Conservation (phyloP, 23 red algal species). For the Porphyridium purpureum region DNA sequence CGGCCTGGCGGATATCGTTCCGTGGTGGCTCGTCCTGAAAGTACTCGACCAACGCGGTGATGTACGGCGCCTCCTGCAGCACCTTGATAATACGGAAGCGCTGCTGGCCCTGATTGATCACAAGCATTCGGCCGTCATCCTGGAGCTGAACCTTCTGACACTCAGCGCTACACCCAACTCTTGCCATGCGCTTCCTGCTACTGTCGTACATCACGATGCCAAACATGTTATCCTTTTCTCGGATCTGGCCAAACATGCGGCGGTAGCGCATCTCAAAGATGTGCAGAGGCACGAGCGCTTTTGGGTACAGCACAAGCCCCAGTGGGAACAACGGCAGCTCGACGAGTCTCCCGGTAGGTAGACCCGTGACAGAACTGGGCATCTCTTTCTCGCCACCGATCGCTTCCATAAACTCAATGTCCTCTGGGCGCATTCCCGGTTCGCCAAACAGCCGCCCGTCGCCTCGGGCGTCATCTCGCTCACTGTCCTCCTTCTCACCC, state of each 20-base stretch:
- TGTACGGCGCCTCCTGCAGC: constrained; percentile 2
- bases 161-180: constrained; percentile 58
- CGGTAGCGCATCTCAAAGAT: constrained; percentile 94
- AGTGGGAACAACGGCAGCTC: constrained; percentile 81
- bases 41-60: constrained; percentile 24
- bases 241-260: constrained; percentile 52
- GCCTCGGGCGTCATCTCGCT: too few species aligned
- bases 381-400: too few species aligned
- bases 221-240: constrained; percentile 55
- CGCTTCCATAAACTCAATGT: too few species aligned
- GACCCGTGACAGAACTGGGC: too few species aligned
- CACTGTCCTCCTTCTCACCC: too few species aligned
- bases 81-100: constrained; percentile 5
- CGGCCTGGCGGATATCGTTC: constrained; percentile 12
- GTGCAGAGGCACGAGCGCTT: constrained; percentile 51
- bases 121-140: too few species aligned
- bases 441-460: too few species aligned
- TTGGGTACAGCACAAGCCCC: constrained; percentile 59
- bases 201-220: constrained; percentile 85
- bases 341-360: too few species aligned
- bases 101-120: constrained; percentile 8
- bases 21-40: constrained; percentile 19
- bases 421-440: too few species aligned
- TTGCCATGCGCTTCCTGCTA: constrained; percentile 12
- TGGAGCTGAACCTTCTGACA: too few species aligned